Percentiles rank a stretch among this genome's conserved stretches.
Evolutionary conservation across 1,139 yeast genomes (phyloP).

Genomic region (Yamadazyma blattariae): DNA sequence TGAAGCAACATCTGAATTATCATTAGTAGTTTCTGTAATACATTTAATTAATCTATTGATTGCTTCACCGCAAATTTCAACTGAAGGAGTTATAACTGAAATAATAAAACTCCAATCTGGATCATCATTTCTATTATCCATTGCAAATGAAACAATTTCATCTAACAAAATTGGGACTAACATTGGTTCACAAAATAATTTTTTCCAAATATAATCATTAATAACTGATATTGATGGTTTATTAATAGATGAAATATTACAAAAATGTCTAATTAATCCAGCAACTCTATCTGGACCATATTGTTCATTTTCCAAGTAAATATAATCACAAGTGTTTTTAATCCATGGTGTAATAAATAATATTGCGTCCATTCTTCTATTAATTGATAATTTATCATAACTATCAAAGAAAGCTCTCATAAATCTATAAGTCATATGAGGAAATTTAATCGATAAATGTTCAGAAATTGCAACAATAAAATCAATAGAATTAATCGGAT

Average conservation of each 20-base stretch:
- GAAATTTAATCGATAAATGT: slow-evolving; percentile 54
- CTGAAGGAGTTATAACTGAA: slow-evolving; percentile 68
- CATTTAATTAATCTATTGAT: slow-evolving; percentile 51
- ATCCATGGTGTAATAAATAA: slow-evolving; percentile 75
- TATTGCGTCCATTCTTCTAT: slow-evolving; percentile 39
- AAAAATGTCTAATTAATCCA: slow-evolving; percentile 60
- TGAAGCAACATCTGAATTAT: slow-evolving; percentile 55
- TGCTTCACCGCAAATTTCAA: slow-evolving; percentile 69
- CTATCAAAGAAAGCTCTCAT: slow-evolving; percentile 60
- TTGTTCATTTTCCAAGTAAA: slow-evolving; percentile 51
- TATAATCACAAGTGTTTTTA: slow-evolving; percentile 59
- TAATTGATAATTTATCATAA: slow-evolving; percentile 41
- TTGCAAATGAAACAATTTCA: slow-evolving; percentile 70
- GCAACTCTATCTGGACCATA: slow-evolving; percentile 62
- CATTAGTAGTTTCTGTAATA: slow-evolving; percentile 47
- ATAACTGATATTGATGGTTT: slow-evolving; percentile 32
- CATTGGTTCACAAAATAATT: slow-evolving; percentile 59
- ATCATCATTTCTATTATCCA: slow-evolving; percentile 73
- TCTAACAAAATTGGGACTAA: slow-evolving; percentile 60
- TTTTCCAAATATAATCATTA: slow-evolving; percentile 67
- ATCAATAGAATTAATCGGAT: slow-evolving; percentile 68
- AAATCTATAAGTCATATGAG: slow-evolving; percentile 62
- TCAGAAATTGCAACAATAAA: slow-evolving; percentile 61
- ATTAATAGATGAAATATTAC: slow-evolving; percentile 58
- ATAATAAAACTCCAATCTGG: slow-evolving; percentile 64